phyloP scores from a whole-genome alignment of 2,329 filamentous ascomycete species.

The Aspergillus pseudoglaucus region DNA sequence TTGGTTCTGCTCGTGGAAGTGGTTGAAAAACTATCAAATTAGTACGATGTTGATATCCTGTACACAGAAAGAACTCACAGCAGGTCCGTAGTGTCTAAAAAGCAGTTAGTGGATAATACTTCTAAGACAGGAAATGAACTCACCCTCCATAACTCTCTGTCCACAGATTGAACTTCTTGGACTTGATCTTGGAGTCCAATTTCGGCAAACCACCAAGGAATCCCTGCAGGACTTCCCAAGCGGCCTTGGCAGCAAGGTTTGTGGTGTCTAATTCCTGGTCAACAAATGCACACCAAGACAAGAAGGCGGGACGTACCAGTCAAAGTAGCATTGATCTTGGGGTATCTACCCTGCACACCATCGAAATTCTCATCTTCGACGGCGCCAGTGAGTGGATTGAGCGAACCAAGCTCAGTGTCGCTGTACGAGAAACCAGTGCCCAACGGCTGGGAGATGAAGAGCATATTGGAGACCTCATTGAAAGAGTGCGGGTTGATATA shows the following conservation, averaged over 20 bases:
- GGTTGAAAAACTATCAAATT: slow-evolving; percentile 44
- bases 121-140: slow-evolving; percentile 11
- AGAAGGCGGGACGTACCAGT: slow-evolving; percentile 25
- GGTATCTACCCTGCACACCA: slow-evolving; percentile 42
- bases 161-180: slow-evolving; percentile 53
- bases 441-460: slow-evolving; percentile 58
- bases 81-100: slow-evolving; percentile 45
- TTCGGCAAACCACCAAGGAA: slow-evolving; percentile 46
- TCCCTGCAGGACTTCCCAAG: slow-evolving; percentile 51
- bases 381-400: slow-evolving; percentile 39
- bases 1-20: slow-evolving; percentile 54
- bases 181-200: slow-evolving; percentile 44
- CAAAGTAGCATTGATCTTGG: slow-evolving; percentile 44
- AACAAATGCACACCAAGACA: not conserved
- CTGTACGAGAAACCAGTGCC: slow-evolving; percentile 45
- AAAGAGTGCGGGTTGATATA: slow-evolving; percentile 54
- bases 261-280: slow-evolving; percentile 42
- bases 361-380: slow-evolving; percentile 41
- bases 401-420: slow-evolving; percentile 32
- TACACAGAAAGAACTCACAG: slow-evolving; percentile 17
- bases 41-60: slow-evolving; percentile 1
- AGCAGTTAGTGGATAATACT: slow-evolving; percentile 1
- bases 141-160: slow-evolving; percentile 50
- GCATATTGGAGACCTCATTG: slow-evolving; percentile 54
- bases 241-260: slow-evolving; percentile 48